Evolutionary conservation across 2,329 filamentous ascomycete genomes (phyloP), one percentile per base, ranked within the genome.

Genomic region (Clarireedia hainanense): DNA sequence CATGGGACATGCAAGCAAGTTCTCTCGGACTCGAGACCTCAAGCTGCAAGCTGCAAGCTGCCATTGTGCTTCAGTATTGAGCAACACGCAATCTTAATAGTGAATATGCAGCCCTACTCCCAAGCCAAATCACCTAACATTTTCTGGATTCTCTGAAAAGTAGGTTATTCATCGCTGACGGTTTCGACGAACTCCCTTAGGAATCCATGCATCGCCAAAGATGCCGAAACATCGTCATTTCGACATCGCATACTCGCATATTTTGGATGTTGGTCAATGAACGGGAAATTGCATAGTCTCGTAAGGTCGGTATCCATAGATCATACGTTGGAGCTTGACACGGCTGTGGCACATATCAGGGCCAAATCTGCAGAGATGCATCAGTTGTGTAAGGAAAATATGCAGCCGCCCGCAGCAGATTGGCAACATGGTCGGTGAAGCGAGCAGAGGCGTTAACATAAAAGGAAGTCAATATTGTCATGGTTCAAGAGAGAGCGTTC

Each of bases 261-360:
- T 30, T 39, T 20, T 40, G 12, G 26, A n/a, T 50, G 20, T 26
- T 47, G n/a, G 40, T 52, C 54, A 42, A 43, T 15, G 20, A 39
- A n/a, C 54, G 54, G 54, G 54, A 39, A 24, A 52, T 47, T 37
- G 48, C 54, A 56, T 52, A 27, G 20, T 30, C n/a, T 40, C 17
- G 17, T 34, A 46, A 52, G 54, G 40, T 52, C 37, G 48, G 26
- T 50, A 52, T 30, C 40, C 47, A 43, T 56, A 24, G 23, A 52
- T 52, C 48, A 51, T 56, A 56, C 54, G 54, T 52, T 56, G 14
- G 34, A 56, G 54, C 48, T 56, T 56, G 48, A 39, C 47, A 52
- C 48, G 23, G 34, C 24, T 26, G 54, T 56, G 48, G n/a, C 36
- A 56, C 54, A 56, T 42, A 50, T 39, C 54, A 51, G 47, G 39